Evolutionary conservation across 2,329 filamentous ascomycete species (phyloP).

Genomic region (Xylariaceae sp.): DNA sequence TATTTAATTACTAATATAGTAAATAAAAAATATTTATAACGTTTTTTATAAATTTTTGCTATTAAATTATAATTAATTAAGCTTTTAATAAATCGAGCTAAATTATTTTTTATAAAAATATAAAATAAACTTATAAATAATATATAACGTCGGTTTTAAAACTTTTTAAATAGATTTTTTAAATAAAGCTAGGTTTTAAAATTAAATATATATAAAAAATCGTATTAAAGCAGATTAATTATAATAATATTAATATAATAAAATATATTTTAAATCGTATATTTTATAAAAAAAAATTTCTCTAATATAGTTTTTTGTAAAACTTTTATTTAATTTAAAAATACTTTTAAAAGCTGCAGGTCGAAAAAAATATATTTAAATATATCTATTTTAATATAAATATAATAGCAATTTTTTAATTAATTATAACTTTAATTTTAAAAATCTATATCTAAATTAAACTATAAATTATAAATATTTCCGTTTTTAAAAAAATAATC

Average conservation of each 20-base stretch:
- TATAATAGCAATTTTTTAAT: slow-evolving; percentile 1
- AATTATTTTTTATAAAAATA: slow-evolving; percentile 8
- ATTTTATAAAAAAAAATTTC: slow-evolving; percentile 17
- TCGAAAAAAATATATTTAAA: background rate
- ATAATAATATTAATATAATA: slow-evolving; percentile 15
- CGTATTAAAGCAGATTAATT: background rate
- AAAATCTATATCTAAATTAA: slow-evolving; percentile 35
- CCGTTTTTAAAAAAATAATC: slow-evolving; percentile 42
- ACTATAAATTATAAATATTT: slow-evolving; percentile 30
- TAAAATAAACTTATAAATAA: slow-evolving; percentile 3
- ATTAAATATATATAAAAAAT: slow-evolving; percentile 6
- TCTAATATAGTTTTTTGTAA: background rate
- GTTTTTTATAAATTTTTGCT: background rate
- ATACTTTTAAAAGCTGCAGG: background rate
- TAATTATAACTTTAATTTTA: slow-evolving; percentile 39
- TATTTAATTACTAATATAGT: slow-evolving; percentile 6
- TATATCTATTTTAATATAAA: background rate
- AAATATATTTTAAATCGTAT: slow-evolving; percentile 14
- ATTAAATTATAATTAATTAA: background rate
- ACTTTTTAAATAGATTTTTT: slow-evolving; percentile 5
- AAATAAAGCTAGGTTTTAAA: slow-evolving; percentile 3
- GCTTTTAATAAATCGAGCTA: slow-evolving; percentile 4
- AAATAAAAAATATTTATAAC: slow-evolving; percentile 2
- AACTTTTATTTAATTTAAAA: background rate
- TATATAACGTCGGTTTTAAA: slow-evolving; percentile 1